These are phyloP conservation scores for Ajuga reptans DNA, from an alignment of 305 asterid species.

Conservation along the genomic window DNA sequence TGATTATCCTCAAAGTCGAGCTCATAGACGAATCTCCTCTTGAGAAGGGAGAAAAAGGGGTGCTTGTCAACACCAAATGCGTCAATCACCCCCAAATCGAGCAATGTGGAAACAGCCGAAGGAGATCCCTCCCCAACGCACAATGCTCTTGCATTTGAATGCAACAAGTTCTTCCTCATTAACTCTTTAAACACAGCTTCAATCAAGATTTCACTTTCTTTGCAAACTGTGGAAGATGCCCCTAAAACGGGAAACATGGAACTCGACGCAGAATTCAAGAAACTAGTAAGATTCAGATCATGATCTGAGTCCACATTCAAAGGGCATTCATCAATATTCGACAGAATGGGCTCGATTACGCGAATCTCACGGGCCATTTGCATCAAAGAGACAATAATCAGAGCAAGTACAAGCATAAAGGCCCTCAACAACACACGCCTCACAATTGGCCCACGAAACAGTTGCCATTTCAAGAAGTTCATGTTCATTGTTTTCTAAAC, in stretches of 20 bases:
- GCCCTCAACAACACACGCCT: slow-evolving; percentile 50
- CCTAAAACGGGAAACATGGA: slow-evolving; percentile 21
- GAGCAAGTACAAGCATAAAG: slow-evolving; percentile 50
- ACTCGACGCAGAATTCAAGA: slow-evolving; percentile 25
- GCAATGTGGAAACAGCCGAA: slow-evolving; percentile 45
- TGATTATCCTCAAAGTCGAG: slow-evolving; percentile 45
- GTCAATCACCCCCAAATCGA: slow-evolving; percentile 47
- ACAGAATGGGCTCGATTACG: slow-evolving; percentile 33
- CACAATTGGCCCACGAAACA: slow-evolving; percentile 42
- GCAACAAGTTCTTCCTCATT: slow-evolving; percentile 48
- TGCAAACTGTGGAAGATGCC: slow-evolving; percentile 16
- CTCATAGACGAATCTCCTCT: slow-evolving; percentile 66
- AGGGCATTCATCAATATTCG: slow-evolving; percentile 46
- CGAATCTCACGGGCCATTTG: slow-evolving; percentile 47
- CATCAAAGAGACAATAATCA: slow-evolving; percentile 44
- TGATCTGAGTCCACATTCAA: slow-evolving; percentile 32
- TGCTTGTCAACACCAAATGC: slow-evolving; percentile 45
- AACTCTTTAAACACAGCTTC: slow-evolving; percentile 50
- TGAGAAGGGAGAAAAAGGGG: slow-evolving; percentile 67
- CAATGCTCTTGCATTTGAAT: slow-evolving; percentile 45
- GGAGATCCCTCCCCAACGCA: slow-evolving; percentile 65
- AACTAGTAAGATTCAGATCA: slow-evolving; percentile 27
- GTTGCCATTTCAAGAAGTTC: slow-evolving; percentile 46
- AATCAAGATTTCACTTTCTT: slow-evolving; percentile 35
- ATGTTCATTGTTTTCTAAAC: slow-evolving; percentile 35